These are phyloP conservation scores for Microdochium trichocladiopsis DNA, from an alignment of 2,329 filamentous ascomycete species.

Conservation along the genomic window DNA sequence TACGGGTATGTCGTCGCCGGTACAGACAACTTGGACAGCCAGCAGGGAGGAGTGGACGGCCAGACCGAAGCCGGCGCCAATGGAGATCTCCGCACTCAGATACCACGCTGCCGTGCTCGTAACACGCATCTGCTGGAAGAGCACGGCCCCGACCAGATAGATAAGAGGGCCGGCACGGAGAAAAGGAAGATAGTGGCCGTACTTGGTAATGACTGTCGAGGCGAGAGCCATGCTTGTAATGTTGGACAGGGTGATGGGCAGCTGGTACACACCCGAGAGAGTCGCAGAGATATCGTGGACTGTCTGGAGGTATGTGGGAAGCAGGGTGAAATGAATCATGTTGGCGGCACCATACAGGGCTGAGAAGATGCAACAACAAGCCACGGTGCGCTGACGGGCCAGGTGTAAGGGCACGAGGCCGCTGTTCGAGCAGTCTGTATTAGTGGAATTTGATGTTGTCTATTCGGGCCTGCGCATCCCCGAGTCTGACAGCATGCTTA, in stretches of 20 bases:
- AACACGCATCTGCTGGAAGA: neutral
- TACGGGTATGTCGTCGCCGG: neutral
- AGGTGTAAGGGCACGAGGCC: neutral
- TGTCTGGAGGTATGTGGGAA: neutral
- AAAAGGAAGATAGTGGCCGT: neutral
- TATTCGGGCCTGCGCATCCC: no score
- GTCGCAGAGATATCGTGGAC: neutral
- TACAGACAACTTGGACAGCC: neutral
- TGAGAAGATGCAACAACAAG: neutral
- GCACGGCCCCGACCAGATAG: neutral
- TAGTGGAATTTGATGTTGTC: neutral
- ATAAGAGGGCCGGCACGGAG: neutral
- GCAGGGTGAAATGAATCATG: neutral
- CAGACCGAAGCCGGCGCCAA: neutral
- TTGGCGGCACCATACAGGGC: neutral
- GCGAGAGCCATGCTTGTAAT: neutral
- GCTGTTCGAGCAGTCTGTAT: no score
- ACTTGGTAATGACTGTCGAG: neutral
- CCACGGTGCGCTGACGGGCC: neutral
- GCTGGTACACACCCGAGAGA: neutral
- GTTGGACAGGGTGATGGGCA: neutral
- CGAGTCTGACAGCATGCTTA: no score
- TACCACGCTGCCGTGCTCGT: neutral
- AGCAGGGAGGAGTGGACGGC: neutral
- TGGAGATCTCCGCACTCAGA: neutral